phyloP scores from a whole-genome alignment of 2,329 filamentous ascomycete genomes.

The Colletotrichum sp. region DNA sequence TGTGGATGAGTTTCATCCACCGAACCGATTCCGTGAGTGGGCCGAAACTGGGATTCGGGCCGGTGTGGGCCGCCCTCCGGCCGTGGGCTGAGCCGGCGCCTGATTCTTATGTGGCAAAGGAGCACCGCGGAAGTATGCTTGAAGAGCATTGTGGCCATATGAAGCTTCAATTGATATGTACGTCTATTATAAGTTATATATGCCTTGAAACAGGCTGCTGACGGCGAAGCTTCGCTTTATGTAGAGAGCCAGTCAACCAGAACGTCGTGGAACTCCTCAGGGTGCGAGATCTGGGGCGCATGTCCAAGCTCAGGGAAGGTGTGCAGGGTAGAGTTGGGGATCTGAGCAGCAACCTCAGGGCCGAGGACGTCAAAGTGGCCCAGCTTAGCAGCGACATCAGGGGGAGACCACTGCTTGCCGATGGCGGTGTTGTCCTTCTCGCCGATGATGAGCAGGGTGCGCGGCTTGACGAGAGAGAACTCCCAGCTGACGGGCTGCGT shows the following conservation, averaged over 20 bases:
- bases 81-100: no score
- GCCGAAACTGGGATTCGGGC: no score
- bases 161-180: background rate
- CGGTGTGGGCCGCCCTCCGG: no score
- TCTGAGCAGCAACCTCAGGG: slow-evolving; percentile 44
- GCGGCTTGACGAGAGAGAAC: slow-evolving; percentile 47
- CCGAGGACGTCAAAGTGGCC: slow-evolving; percentile 57
- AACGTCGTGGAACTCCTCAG: slow-evolving; percentile 49
- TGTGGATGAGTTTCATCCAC: no score
- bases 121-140: background rate
- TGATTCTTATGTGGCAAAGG: no score
- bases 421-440: slow-evolving; percentile 60
- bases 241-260: slow-evolving; percentile 48
- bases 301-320: slow-evolving; percentile 56
- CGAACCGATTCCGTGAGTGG: no score
- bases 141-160: fast-evolving
- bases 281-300: slow-evolving; percentile 57
- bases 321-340: slow-evolving; percentile 49
- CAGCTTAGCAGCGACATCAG: slow-evolving; percentile 46
- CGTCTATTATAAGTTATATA: background rate
- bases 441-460: slow-evolving; percentile 55
- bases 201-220: fast-evolving
- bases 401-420: slow-evolving; percentile 55
- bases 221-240: background rate
- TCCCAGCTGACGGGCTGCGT: slow-evolving; percentile 57